Evolutionary conservation across 73 alveolate genomes (phyloP), one percentile per base, ranked within the genome.

Genomic region (Paramecium sonneborni): DNA sequence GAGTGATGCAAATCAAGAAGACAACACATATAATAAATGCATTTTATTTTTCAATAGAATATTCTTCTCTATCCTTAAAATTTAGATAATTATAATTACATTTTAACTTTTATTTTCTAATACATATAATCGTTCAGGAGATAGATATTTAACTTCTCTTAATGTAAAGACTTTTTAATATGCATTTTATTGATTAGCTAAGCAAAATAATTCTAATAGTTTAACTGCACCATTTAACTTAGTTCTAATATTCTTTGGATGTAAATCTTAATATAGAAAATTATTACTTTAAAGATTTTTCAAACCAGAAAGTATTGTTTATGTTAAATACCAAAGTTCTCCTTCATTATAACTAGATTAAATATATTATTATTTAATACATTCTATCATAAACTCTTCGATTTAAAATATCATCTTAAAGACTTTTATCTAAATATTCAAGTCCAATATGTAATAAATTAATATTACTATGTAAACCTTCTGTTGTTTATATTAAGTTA

Each of bases 171-270:
- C 74, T 79, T 79, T 79, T 43, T 79, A 24, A 43, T 23, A 44
- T 6, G 34, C 90, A 44, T 55, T 39, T 34, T 43, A 30, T 20
- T 39, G 56, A 79, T 79, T 79, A 24, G 90, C 39, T 21, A 79
- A 44, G 18, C 69, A 39, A 79, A 18, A 24, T 14, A 79, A 44
- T 30, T 79, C 90, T 6, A 79, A 24, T 79, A 79, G 30, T 8
- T 79, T 39, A 38, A 79, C 74, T 43, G 39, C 74, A 21, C 90
- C 90, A 41, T 20, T 39, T 3, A 14, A 12, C 14, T 21, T 44
- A 21, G 41, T 79, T 10, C 90, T 79, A 7, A 79, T 43, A 21
- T 79, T 38, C 32, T 79, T 79, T 26, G 90, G 90, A 79, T 79
- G 90, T 46, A 79, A 23, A 24, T 79, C 90, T 8, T 21, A 37